Conservation (phyloP, 2,329 filamentous ascomycete species). For the Penicillium glabrum region DNA sequence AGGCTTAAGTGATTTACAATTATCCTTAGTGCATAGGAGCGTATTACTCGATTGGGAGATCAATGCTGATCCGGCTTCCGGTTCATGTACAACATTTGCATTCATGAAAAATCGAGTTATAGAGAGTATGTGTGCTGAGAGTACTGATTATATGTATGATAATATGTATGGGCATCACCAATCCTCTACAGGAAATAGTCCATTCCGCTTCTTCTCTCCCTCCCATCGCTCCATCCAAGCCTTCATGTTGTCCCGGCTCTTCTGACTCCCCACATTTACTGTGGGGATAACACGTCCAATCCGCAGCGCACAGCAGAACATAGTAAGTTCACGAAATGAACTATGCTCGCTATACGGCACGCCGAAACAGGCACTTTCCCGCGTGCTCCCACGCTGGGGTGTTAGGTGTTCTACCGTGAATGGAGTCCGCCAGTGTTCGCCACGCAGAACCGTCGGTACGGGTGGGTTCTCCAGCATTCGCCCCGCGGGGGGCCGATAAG, state of each 20-base stretch:
- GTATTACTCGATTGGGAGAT: neutral
- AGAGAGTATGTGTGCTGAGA: too few relatives aligned
- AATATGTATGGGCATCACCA: slow-evolving; percentile 22
- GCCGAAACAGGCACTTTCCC: slow-evolving; percentile 81
- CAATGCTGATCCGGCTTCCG: neutral
- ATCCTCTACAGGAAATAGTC: slow-evolving; percentile 52
- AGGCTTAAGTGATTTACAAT: neutral
- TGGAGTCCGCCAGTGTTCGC: slow-evolving; percentile 70
- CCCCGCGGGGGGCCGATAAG: slow-evolving; percentile 71
- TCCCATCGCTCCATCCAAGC: slow-evolving; percentile 66
- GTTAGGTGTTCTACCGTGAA: slow-evolving; percentile 72
- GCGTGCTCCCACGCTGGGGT: slow-evolving; percentile 79
- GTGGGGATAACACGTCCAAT: slow-evolving; percentile 92
- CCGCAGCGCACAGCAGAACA: slow-evolving; percentile 84
- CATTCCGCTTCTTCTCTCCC: slow-evolving; percentile 61
- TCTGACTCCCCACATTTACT: slow-evolving; percentile 75
- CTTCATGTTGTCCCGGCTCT: slow-evolving; percentile 66
- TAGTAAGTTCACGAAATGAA: slow-evolving; percentile 87
- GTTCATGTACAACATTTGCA: neutral
- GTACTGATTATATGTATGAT: neutral
- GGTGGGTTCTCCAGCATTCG: slow-evolving; percentile 62
- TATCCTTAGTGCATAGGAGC: neutral
- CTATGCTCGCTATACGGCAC: slow-evolving; percentile 97
- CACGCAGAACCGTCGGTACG: slow-evolving; percentile 65
- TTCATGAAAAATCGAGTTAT: neutral